These are phyloP conservation scores for Didymella lethalis DNA, from an alignment of 2,329 filamentous ascomycete species.

Conservation along the genomic window DNA sequence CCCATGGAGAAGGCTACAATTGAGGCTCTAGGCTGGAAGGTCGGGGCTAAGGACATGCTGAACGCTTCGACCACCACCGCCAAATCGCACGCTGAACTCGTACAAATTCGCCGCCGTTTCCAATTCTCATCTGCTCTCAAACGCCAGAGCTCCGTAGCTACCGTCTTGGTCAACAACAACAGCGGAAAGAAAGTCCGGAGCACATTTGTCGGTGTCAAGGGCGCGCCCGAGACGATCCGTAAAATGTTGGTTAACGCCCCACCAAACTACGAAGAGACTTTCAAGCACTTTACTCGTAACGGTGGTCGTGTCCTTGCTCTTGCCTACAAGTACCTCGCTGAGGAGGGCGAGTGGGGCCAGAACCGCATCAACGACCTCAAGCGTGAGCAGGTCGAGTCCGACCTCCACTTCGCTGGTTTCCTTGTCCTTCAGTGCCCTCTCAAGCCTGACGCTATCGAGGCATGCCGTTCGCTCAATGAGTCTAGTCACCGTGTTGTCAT, in stretches of 20 bases:
- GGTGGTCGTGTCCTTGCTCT: slow-evolving; percentile 93
- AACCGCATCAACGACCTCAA: slow-evolving; percentile 91
- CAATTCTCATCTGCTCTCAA: slow-evolving; percentile 98
- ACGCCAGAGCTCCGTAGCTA: slow-evolving; percentile 92
- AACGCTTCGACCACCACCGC: slow-evolving; percentile 68
- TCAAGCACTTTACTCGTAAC: slow-evolving; percentile 96
- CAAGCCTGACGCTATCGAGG: slow-evolving; percentile 93
- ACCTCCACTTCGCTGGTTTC: slow-evolving; percentile 91
- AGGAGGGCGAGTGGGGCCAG: slow-evolving; percentile 81
- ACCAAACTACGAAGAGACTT: slow-evolving; percentile 93
- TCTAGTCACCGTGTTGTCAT: slow-evolving; percentile 98
- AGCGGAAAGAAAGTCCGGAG: slow-evolving; percentile 78
- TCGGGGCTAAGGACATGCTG: slow-evolving; percentile 89
- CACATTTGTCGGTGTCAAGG: slow-evolving; percentile 95
- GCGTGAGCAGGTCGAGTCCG: slow-evolving; percentile 87
- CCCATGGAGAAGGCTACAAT: slow-evolving; percentile 99
- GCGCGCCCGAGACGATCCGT: slow-evolving; percentile 94
- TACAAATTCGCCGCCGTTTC: slow-evolving; percentile 96
- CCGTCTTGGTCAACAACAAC: slow-evolving; percentile 74
- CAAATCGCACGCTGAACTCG: slow-evolving; percentile 69
- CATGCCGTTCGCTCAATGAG: slow-evolving; percentile 97
- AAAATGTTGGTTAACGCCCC: slow-evolving; percentile 88
- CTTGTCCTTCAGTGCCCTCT: slow-evolving; percentile 93
- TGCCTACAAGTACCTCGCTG: slow-evolving; percentile 89
- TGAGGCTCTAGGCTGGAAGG: slow-evolving; percentile 84